phyloP scores from a whole-genome alignment of 768 basidiomycete species.

The Clitopilus hobsonii region DNA sequence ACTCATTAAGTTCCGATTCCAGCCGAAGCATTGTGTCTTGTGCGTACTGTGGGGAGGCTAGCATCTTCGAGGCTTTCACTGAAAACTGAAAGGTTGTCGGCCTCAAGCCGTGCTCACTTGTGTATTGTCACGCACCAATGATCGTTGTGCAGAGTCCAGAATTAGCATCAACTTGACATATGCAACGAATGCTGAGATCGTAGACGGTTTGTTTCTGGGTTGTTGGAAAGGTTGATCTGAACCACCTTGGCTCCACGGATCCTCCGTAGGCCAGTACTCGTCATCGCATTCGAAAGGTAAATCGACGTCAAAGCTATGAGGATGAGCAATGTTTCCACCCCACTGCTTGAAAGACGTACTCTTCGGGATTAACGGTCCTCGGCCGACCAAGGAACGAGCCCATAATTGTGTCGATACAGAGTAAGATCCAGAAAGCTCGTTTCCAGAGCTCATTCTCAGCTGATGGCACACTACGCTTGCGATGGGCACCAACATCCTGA shows the following conservation, averaged over 20 bases:
- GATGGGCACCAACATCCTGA: constrained; percentile 57
- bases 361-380: constrained; percentile 12
- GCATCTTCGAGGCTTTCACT: constrained; percentile 8
- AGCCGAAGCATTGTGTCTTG: constrained; percentile 65
- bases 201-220: constrained; percentile 52
- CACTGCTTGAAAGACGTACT: constrained; percentile 7
- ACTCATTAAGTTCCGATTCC: constrained; percentile 71
- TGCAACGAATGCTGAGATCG: constrained; percentile 49
- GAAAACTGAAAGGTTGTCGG: constrained; percentile 7
- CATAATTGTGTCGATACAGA: constrained; percentile 15
- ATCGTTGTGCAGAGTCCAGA: constrained; percentile 56
- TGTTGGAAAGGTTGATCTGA: constrained; percentile 54
- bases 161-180: constrained; percentile 57
- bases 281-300: constrained; percentile 59
- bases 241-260: too few relatives aligned
- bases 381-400: constrained; percentile 16
- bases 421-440: constrained; percentile 40
- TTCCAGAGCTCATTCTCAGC: constrained; percentile 60
- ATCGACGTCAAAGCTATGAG: constrained; percentile 66
- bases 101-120: background rate
- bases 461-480: constrained; percentile 24
- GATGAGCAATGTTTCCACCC: background rate
- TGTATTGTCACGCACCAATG: constrained; percentile 39
- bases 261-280: constrained; percentile 61
- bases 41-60: constrained; percentile 15